A percentile compares a stretch with the other conserved stretches of the same genome.
Evolutionary conservation across 2,329 filamentous ascomycete genomes (phyloP).

Genomic region (Cryphonectria radicalis): DNA sequence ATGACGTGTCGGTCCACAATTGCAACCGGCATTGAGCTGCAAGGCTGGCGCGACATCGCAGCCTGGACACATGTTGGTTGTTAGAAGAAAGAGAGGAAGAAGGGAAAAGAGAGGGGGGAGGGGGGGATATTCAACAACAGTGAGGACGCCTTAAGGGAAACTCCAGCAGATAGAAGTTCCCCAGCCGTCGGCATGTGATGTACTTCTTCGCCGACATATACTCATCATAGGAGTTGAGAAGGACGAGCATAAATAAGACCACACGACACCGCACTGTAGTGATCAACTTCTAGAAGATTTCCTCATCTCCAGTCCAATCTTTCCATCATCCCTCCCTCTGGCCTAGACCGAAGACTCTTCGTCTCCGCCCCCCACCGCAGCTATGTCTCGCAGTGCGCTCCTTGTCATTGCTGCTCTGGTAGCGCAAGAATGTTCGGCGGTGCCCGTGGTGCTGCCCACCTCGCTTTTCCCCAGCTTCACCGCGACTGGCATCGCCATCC

Average conservation of each 20-base stretch:
- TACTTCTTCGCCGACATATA: background rate
- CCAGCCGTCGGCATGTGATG: background rate
- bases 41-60: background rate
- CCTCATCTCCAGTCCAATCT: background rate
- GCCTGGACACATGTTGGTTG: background rate
- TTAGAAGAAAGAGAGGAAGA: background rate
- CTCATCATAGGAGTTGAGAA: background rate
- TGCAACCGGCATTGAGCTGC: background rate
- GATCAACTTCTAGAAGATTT: background rate
- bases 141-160: background rate
- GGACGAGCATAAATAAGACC: constrained; percentile 6
- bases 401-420: constrained; percentile 19
- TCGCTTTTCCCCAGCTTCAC: constrained; percentile 13
- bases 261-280: background rate
- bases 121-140: background rate
- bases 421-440: constrained; percentile 20
- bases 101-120: background rate
- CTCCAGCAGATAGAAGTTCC: background rate
- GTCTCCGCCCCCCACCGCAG: background rate
- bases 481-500: background rate
- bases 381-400: constrained; percentile 13
- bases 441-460: constrained; percentile 9
- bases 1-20: background rate
- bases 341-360: background rate
- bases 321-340: background rate